Evolutionary conservation across 1,284 basidiomycete genomes (phyloP), one percentile per base, ranked within the genome.

Genomic region (Takashimella koratensis): DNA sequence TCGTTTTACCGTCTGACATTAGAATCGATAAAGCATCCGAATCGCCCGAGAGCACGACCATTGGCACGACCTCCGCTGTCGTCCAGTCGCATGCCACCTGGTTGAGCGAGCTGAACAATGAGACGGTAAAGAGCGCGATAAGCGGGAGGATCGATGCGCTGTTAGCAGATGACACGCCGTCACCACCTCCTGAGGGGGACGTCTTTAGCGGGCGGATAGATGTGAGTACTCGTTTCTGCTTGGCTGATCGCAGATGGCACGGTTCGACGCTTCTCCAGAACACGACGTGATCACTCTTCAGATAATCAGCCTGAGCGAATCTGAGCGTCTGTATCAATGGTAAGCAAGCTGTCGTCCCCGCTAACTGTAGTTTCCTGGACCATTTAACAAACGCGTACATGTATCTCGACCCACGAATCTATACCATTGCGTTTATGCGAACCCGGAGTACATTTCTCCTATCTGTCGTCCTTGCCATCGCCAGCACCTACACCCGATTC

Each of bases 381-480:
- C 36, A 49, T 27, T 21, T 59, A 23, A 56, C 52, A 16, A 62
- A 59, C 45, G 57, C 57, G 12, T 59, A 53, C 26, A 57, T 56
- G 55, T 50, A 62, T 40, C 52, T 62, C 43, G 60, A 62, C 40
- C 60, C 57, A n/a, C 54, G 56, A 16, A 26, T 62, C 6, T 57
- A 62, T 43, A 59, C 60, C 3, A 47, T 62, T 2, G 20, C 49
- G 3, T 57, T 46, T 26, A 24, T 62, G 44, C 52, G 60, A n/a
- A 42, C 50, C 3, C 43, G 55, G 10, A 54, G 51, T 22, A 59
- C 60, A 2, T 62, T 62, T 46, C 53, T 62, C 6, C 41, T 62
- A 5, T 54, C 53, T 23, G 55, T 54, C 21, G 57, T 62, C 24
- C 51, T 62, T 2, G 51, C 57, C 11, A 51, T 56, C 26, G 49